These are phyloP conservation scores for Carex pumila DNA, from an alignment of 176 grass and related monocot species.

Conservation along the genomic window DNA sequence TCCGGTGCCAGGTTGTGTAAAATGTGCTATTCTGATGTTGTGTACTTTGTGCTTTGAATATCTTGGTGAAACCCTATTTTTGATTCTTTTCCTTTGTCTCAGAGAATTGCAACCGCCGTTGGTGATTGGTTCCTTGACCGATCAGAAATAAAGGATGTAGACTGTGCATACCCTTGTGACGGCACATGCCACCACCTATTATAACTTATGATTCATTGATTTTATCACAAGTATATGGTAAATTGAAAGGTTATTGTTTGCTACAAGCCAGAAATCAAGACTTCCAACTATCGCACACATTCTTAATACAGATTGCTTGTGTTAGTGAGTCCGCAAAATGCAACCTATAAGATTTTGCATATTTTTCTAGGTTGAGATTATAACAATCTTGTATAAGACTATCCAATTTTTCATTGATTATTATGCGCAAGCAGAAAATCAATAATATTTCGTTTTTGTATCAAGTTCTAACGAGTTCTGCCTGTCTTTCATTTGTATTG, in stretches of 20 bases:
- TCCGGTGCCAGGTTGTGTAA: background rate
- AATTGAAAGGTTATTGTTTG: slow-evolving; percentile 41
- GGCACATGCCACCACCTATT: slow-evolving; percentile 74
- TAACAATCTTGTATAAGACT: slow-evolving; percentile 9
- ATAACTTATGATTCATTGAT: background rate
- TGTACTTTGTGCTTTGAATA: background rate
- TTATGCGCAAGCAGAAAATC: background rate
- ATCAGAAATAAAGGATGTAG: slow-evolving; percentile 46
- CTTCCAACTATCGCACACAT: background rate
- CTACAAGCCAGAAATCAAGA: slow-evolving; percentile 23
- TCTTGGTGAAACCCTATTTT: background rate
- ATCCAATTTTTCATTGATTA: background rate
- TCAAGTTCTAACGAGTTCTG: background rate
- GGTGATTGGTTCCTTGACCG: slow-evolving; percentile 74
- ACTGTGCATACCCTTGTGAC: slow-evolving; percentile 87
- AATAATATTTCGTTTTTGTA: background rate
- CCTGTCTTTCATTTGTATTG: background rate
- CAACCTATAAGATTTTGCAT: slow-evolving; percentile 17
- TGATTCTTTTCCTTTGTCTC: background rate
- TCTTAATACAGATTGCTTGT: background rate
- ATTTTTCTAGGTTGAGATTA: slow-evolving; percentile 1
- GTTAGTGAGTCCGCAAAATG: background rate
- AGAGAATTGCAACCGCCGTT: slow-evolving; percentile 84
- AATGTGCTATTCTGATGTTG: background rate
- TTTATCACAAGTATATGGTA: background rate